These are phyloP conservation scores for Vitis hybrid DNA, from an alignment of 177 flowering plant genomes.

Conservation along the genomic window DNA sequence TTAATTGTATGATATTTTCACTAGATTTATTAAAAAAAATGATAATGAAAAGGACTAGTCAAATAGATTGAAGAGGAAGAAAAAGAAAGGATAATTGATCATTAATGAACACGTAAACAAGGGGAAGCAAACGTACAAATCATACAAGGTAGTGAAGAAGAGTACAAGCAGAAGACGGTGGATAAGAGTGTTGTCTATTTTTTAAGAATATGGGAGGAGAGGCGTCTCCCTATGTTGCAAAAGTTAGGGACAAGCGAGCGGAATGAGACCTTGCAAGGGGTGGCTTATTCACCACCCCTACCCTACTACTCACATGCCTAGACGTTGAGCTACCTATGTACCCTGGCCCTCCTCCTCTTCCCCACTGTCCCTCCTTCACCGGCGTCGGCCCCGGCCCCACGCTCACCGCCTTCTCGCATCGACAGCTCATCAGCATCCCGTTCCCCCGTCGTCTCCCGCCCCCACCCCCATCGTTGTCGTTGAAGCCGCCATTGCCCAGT, in stretches of 20 bases:
- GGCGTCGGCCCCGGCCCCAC: conserved; percentile 34
- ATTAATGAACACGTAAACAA: no score
- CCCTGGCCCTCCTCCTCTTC: background rate
- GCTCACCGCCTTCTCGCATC: conserved; percentile 65
- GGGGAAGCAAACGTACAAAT: no score
- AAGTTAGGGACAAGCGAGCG: conserved; percentile 25
- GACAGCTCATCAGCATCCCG: conserved; percentile 46
- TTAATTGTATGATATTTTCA: no score
- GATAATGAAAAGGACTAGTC: no score
- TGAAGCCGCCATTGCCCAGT: conserved; percentile 1
- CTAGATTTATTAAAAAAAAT: no score
- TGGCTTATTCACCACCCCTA: conserved; percentile 15
- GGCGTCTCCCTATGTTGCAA: conserved; percentile 9
- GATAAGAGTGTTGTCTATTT: no score
- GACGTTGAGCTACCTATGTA: background rate
- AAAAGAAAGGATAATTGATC: no score
- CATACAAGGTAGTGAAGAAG: no score
- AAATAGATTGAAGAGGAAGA: no score
- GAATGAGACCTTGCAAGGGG: conserved; percentile 26
- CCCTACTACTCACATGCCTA: conserved; percentile 24
- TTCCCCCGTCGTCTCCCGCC: conserved; percentile 19
- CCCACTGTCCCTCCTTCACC: background rate
- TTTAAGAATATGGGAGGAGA: no score
- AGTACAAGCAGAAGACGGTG: no score
- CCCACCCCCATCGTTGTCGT: conserved; percentile 11